A percentile compares a stretch with the other conserved stretches of the same genome.
Conservation (phyloP, 2,329 filamentous ascomycete species). For the Pseudocercospora vitis region DNA sequence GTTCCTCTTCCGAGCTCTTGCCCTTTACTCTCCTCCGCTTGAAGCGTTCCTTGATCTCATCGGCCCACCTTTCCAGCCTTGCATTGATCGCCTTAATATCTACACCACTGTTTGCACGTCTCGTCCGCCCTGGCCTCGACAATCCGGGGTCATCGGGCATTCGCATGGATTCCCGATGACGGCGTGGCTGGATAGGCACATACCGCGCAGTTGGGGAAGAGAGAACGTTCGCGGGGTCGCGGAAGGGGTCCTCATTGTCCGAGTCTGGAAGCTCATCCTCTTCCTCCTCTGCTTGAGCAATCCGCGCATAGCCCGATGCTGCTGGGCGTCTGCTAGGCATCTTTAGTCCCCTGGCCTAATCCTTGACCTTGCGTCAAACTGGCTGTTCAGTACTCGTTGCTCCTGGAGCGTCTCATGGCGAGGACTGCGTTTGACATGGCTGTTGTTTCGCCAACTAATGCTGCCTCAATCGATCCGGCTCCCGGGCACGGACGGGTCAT, state of each 20-base stretch:
- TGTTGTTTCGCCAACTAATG: neutral
- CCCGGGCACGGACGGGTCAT: conserved; percentile 1
- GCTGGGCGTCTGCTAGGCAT: conserved; percentile 43
- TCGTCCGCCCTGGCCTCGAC: conserved; percentile 46
- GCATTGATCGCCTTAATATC: conserved; percentile 99
- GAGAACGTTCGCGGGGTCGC: conserved; percentile 33
- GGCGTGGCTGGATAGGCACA: conserved; percentile 50
- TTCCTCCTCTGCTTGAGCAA: conserved; percentile 55
- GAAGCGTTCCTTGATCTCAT: conserved; percentile 96
- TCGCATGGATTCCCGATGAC: conserved; percentile 45
- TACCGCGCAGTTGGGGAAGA: conserved; percentile 41
- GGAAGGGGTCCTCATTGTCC: conserved; percentile 42
- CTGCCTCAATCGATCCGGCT: neutral
- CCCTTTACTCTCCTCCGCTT: conserved; percentile 79
- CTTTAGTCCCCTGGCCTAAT: neutral
- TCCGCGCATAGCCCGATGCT: conserved; percentile 53
- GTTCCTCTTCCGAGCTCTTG: conserved; percentile 74
- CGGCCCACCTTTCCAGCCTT: conserved; percentile 90
- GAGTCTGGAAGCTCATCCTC: conserved; percentile 36
- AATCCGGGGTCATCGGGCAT: conserved; percentile 37
- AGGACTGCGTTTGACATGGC: neutral
- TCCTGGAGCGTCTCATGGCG: neutral
- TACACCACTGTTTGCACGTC: conserved; percentile 79
- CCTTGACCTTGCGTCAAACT: neutral
- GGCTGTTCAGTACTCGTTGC: too few relatives aligned